Base-by-base conservation (phyloP, 139 green algal genomes). In the Chlamydomonas eustigma region DNA sequence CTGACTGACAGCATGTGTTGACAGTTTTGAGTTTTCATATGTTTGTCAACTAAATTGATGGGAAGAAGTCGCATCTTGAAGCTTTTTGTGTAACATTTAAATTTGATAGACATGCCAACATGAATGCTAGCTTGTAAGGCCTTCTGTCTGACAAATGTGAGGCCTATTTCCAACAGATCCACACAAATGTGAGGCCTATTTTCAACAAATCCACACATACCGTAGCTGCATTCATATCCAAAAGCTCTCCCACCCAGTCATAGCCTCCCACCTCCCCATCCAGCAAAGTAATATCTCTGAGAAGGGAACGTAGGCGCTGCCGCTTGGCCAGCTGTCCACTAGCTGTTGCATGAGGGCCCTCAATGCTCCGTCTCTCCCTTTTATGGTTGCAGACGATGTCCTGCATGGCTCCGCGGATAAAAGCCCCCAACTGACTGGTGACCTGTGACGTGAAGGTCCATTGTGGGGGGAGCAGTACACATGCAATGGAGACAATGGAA, bases 181-280 rank as follows among this genome's bases (percentile, higher is more conserved):
- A n/a, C n/a, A n/a, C n/a, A n/a, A n/a, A n/a, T n/a, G n/a, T n/a
- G n/a, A n/a, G n/a, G n/a, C n/a, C n/a, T n/a, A n/a, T n/a, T n/a
- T n/a, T n/a, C n/a, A n/a, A n/a, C n/a, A n/a, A n/a, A n/a, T 79
- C 71, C 37, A 24, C 25, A 1, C 36, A 51, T 2, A 50, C 66
- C 32, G 28, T 32, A 1, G 38, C 0, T 2, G 37, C 18, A 0
- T 68, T 33, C 35, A 36, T 36, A 6, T 33, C 3, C 58, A 84
- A 64, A 51, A 84, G 74, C 74, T 84, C 74, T n/a, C 1, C 0
- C 4, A 84, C 51, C 79, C 77, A 78, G 51, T 76, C 30, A 28
- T 35, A 68, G n/a, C n/a, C n/a, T 37, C 52, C 52, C 12, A 37
- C 22, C 12, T 68, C 52, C 12, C 32, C n/a, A 31, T 68, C 52